Conservation (phyloP, 768 basidiomycete species). For the Boletus rubescentipes region DNA sequence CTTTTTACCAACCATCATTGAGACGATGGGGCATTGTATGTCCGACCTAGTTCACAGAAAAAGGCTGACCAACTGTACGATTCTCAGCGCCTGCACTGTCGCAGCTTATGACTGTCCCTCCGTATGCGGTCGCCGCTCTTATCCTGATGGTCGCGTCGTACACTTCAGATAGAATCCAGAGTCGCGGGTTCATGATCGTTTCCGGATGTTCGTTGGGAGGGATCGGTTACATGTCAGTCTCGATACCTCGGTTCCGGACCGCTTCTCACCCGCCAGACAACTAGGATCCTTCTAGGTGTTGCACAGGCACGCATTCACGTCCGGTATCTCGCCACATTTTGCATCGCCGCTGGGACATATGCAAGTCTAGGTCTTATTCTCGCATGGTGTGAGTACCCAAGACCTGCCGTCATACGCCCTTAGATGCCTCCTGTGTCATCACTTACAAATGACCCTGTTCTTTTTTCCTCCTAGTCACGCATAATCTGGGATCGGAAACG, state of each 20-base stretch:
- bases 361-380: constrained; percentile 44
- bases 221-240: constrained; percentile 42
- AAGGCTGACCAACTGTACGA: neutral
- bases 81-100: constrained; percentile 41
- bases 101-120: constrained; percentile 54
- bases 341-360: constrained; percentile 46
- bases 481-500: constrained; percentile 46
- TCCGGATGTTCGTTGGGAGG: constrained; percentile 34
- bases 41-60: neutral
- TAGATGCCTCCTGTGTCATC: too few species aligned
- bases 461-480: constrained; percentile 31
- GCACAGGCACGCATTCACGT: constrained; percentile 31
- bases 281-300: constrained; percentile 36
- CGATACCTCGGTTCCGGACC: neutral
- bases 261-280: neutral
- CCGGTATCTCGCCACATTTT: constrained; percentile 48
- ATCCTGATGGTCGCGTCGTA: constrained; percentile 39
- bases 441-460: neutral
- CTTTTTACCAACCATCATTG: constrained; percentile 56
- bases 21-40: constrained; percentile 48
- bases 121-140: constrained; percentile 45
- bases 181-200: constrained; percentile 39
- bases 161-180: constrained; percentile 43
- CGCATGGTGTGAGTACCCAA: constrained; percentile 44
- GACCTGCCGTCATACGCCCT: neutral